Evolutionary conservation across 495 filamentous ascomycete species (phyloP).

Genomic region (Recurvomyces mirabilis): DNA sequence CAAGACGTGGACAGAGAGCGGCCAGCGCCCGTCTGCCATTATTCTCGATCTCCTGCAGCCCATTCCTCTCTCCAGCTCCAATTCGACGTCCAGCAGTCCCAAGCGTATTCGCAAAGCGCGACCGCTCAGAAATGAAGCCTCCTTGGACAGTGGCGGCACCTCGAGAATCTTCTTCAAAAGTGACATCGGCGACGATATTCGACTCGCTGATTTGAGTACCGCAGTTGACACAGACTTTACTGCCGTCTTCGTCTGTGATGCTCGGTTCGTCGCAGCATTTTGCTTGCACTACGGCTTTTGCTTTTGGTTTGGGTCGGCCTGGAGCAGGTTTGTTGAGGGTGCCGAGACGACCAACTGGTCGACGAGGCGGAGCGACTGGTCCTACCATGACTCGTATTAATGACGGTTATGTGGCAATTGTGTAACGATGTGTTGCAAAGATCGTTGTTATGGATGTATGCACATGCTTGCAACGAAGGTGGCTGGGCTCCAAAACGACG

Average conservation of each 20-base stretch:
- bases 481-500: too few relatives aligned
- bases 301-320: too few relatives aligned
- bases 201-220: slow-evolving; percentile 69
- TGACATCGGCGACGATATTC: slow-evolving; percentile 83
- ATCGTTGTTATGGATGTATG: too few relatives aligned
- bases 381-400: too few relatives aligned
- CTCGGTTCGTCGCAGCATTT: slow-evolving; percentile 15
- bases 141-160: slow-evolving; percentile 90
- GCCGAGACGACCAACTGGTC: too few relatives aligned
- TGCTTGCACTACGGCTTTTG: too few relatives aligned
- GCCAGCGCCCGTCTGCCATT: slow-evolving; percentile 6
- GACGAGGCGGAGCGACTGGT: too few relatives aligned
- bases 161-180: slow-evolving; percentile 69
- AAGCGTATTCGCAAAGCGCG: slow-evolving; percentile 53
- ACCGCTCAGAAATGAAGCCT: slow-evolving; percentile 70
- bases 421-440: too few relatives aligned
- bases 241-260: slow-evolving; percentile 34
- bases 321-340: too few relatives aligned
- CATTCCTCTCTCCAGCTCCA: slow-evolving; percentile 47
- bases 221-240: slow-evolving; percentile 64
- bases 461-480: too few relatives aligned
- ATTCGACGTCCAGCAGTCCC: slow-evolving; percentile 47
- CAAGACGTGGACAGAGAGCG: slow-evolving; percentile 10
- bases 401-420: too few relatives aligned
- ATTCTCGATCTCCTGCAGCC: slow-evolving; percentile 17